Base-by-base conservation (phyloP, 1,284 basidiomycete species). In the Pholiota adiposa region DNA sequence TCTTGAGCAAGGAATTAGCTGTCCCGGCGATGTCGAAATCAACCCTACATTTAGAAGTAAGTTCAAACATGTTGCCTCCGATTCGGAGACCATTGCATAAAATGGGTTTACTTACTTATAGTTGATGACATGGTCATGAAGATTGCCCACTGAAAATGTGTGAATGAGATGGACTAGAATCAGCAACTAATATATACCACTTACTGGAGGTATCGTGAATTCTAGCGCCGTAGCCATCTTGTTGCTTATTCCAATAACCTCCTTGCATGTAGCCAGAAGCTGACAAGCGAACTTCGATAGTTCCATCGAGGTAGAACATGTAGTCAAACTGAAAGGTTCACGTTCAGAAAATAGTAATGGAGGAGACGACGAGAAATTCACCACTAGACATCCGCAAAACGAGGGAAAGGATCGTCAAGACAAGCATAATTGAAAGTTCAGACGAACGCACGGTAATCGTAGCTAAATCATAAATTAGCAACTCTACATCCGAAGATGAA, bases 91-190 rank as follows among this genome's bases (percentile, higher is more conserved):
- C 43, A 46, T 50, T 16, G 16, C 12, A 34, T 18, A 41, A 29
- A 25, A 38, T 21, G 34, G 2, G 16, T 43, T 38, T 5, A 53
- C 62, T 21, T 53, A 70, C 78, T 85, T 85, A 73, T 80, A 88
- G 70, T 85, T 88, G 69, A 89, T 83, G 40, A 89, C 82, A 66
- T 89, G 87, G 67, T 89, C 86, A 63, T 89, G 88, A n/a, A 89
- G 69, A 33, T 81, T 86, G 12, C 87, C 87, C 83, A 87, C 83
- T 84, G 59, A 2, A 25, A 5, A n/a, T 8, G n/a, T n/a, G 16
- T 12, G 18, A 29, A 38, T 43, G 49, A 7, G 9, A 25, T 43
- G 52, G 19, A 19, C 18, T 21, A 31, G 8, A 31, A 34, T 12
- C 11, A 31, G 19, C 27, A 23, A 34, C 18, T 1, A 4, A 55